A percentile compares a stretch with the other conserved stretches of the same genome.
Conservation (phyloP, 345 rosid species). For the Triadica sebifera region DNA sequence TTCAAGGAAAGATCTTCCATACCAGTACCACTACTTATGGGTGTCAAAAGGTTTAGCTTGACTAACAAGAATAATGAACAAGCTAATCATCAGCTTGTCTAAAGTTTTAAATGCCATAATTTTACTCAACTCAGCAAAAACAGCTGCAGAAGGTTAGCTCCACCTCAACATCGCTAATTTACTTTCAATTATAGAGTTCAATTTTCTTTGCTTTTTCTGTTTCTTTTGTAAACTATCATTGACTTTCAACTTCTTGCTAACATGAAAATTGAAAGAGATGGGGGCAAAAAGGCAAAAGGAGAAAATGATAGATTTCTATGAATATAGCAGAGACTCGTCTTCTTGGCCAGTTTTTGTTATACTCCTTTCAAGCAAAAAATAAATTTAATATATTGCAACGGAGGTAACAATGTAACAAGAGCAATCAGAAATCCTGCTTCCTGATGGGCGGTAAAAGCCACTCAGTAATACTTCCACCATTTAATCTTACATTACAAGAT, state of each 20-base stretch:
- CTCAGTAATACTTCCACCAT: not conserved
- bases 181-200: not conserved
- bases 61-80: not conserved
- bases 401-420: not conserved
- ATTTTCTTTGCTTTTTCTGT: not conserved
- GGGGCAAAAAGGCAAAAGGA: no score
- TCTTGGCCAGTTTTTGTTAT: not conserved
- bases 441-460: not conserved
- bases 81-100: not conserved
- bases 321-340: not conserved
- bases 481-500: not conserved
- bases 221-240: not conserved
- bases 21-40: not conserved
- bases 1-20: not conserved
- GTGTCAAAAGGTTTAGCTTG: not conserved
- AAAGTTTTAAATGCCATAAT: not conserved
- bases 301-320: not conserved
- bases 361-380: not conserved
- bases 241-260: not conserved
- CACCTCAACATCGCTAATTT: not conserved
- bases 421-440: not conserved
- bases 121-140: not conserved
- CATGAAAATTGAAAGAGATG: not conserved
- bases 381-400: not conserved
- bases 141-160: not conserved